Evolutionary conservation across 2,329 filamentous ascomycete species (phyloP), one percentile per base, ranked within the genome.

Genomic region (Nannizziopsis arthrosporioides): DNA sequence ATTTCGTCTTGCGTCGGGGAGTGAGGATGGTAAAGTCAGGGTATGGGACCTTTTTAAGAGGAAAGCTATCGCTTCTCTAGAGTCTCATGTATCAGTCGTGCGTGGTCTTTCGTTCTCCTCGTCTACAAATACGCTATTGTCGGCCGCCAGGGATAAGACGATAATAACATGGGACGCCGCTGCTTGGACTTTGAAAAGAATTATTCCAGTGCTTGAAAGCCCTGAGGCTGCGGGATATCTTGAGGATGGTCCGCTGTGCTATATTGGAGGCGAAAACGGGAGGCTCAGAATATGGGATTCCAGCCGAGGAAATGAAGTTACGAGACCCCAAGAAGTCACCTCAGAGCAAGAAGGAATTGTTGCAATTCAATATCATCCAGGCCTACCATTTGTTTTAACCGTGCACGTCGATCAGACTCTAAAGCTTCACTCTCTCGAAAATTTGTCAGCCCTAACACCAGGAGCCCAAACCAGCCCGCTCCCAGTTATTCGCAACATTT

Each of bases 71-170:
- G 84, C 85, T 15, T 80, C 81, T 14, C 72, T 94, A 30, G 88
- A 96, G 52, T 92, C 88, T 0, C 93, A 98, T 62, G 88, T 94
- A 17, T 96, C 92, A 8, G 85, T 96, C 55, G 85, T 98, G n/a
- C 82, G 88, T 56, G 81, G 80, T 45, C 65, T 98, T 43, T 85
- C 92, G 57, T 98, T 85, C 63, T 92, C 85, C 4, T 65, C 79
- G 0, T 70, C 81, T 47, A 79, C 88, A 59, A 80, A 90, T 59
- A 72, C 80, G 4, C 70, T 98, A 27, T 75, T 98, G 1, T 92
- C 88, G 4, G 87, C 81, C 15, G 85, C 88, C 62, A 78, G 92
- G 68, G 92, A 98, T 69, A 93, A 94, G 70, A 96, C 92, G 0
- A 77, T 92, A 47, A 92, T 92, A 53, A 76, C 93, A 65, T 98